phyloP scores from a whole-genome alignment of 164 flowering plant genomes.

The Piper betle region DNA sequence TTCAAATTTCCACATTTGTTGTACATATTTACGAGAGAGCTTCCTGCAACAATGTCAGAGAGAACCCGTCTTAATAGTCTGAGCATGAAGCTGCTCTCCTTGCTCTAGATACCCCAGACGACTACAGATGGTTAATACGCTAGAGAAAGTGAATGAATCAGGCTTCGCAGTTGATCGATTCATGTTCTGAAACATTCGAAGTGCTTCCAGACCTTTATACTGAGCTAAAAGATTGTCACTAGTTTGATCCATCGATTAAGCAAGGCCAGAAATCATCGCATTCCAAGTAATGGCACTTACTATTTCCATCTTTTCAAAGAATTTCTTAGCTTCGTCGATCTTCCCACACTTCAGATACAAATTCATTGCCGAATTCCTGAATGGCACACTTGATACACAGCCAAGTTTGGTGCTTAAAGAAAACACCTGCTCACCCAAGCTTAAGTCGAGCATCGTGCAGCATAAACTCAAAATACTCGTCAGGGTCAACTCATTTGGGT shows the following conservation, averaged over 20 bases:
- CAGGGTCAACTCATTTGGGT: slow-evolving; percentile 46
- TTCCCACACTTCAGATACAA: slow-evolving; percentile 59
- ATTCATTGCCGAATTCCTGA: slow-evolving; percentile 65
- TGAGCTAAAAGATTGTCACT: slow-evolving; percentile 28
- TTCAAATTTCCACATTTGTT: slow-evolving; percentile 52
- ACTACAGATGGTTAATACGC: slow-evolving; percentile 54
- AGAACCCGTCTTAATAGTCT: slow-evolving; percentile 51
- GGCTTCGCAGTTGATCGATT: slow-evolving; percentile 43
- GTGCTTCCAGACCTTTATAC: slow-evolving; percentile 53
- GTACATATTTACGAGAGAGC: slow-evolving; percentile 65
- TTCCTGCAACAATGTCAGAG: slow-evolving; percentile 71
- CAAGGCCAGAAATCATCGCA: slow-evolving; percentile 79
- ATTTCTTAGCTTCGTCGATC: slow-evolving; percentile 35
- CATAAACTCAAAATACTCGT: slow-evolving; percentile 64
- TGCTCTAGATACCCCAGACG: slow-evolving; percentile 53
- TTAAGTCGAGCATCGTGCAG: slow-evolving; percentile 29
- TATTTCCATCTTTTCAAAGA: slow-evolving; percentile 40
- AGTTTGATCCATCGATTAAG: slow-evolving; percentile 35
- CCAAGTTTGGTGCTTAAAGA: slow-evolving; percentile 49
- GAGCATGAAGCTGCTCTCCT: slow-evolving; percentile 84
- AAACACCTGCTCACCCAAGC: slow-evolving; percentile 54
- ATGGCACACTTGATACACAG: slow-evolving; percentile 21
- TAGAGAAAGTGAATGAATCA: slow-evolving; percentile 61
- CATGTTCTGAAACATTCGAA: slow-evolving; percentile 40
- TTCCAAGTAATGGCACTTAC: slow-evolving; percentile 65